Evolutionary conservation across 2,329 filamentous ascomycete species (phyloP).

Genomic region (Rutstroemia sp.): DNA sequence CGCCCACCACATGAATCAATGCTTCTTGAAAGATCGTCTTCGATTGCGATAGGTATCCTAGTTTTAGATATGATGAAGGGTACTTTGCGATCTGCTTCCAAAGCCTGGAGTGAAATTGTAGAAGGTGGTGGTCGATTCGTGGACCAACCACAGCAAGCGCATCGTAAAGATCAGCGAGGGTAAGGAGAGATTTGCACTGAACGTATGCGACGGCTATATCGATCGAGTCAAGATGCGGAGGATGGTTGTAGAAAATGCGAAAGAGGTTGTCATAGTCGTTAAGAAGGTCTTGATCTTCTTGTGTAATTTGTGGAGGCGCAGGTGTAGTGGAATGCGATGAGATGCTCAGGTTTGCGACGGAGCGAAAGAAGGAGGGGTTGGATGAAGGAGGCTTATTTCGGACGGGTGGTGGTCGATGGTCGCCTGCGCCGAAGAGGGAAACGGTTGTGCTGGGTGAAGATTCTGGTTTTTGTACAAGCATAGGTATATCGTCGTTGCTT

Average conservation of each 20-base stretch:
- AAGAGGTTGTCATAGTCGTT: constrained; percentile 95
- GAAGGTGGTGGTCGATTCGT: constrained; percentile 84
- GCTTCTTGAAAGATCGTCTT: constrained; percentile 82
- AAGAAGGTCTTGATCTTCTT: constrained; percentile 66
- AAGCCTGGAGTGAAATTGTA: constrained; percentile 82
- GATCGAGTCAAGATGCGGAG: constrained; percentile 71
- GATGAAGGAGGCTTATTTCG: constrained; percentile 56
- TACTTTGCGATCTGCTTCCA: constrained; percentile 98
- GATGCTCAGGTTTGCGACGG: constrained; percentile 69
- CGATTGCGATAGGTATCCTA: constrained; percentile 79
- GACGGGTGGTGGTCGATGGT: constrained; percentile 39
- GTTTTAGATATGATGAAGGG: constrained; percentile 81
- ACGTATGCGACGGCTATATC: constrained; percentile 91
- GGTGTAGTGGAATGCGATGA: constrained; percentile 41
- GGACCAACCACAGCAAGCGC: constrained; percentile 81
- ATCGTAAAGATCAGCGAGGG: constrained; percentile 91
- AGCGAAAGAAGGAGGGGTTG: constrained; percentile 72
- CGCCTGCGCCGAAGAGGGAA: constrained; percentile 50
- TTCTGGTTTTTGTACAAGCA: constrained; percentile 73
- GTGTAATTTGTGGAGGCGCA: constrained; percentile 38
- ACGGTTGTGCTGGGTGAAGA: constrained; percentile 21
- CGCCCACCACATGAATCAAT: constrained; percentile 86
- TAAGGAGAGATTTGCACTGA: constrained; percentile 84
- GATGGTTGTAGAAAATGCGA: constrained; percentile 90
- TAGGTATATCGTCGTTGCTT: constrained; percentile 70